Conservation (phyloP, 768 basidiomycete species). For the Agaricus sinodeliciosus region DNA sequence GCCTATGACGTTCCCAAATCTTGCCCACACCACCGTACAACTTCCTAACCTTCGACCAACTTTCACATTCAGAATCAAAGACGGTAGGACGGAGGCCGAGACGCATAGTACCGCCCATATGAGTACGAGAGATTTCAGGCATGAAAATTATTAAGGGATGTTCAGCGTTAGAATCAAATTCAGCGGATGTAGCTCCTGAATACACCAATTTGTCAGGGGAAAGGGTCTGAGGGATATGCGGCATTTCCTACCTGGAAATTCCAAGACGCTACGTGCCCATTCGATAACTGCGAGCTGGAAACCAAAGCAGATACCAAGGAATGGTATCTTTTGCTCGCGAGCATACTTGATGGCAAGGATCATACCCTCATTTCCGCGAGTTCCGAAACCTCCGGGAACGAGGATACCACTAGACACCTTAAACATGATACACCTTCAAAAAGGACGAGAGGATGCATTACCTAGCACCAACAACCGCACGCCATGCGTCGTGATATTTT, state of each 20-base stretch:
- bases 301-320: constrained; percentile 94
- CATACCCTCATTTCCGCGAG: constrained; percentile 95
- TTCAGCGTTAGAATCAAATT: constrained; percentile 59
- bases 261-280: constrained; percentile 83
- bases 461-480: constrained; percentile 85
- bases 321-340: constrained; percentile 89
- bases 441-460: constrained; percentile 26
- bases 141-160: constrained; percentile 89
- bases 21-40: constrained; percentile 77
- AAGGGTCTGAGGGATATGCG: not conserved
- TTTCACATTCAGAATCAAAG: constrained; percentile 64
- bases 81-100: constrained; percentile 96
- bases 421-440: constrained; percentile 3
- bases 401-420: constrained; percentile 70
- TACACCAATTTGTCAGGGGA: not conserved
- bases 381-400: constrained; percentile 94
- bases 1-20: constrained; percentile 96
- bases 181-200: constrained; percentile 77
- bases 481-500: constrained; percentile 94
- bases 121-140: constrained; percentile 97
- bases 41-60: constrained; percentile 65
- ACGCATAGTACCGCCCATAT: constrained; percentile 99
- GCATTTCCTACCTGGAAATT: constrained; percentile 47
- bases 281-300: constrained; percentile 97
- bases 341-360: constrained; percentile 97